Evolutionary conservation across 2,329 filamentous ascomycete genomes (phyloP), one percentile per base, ranked within the genome.

Genomic region (Calonectria montana): DNA sequence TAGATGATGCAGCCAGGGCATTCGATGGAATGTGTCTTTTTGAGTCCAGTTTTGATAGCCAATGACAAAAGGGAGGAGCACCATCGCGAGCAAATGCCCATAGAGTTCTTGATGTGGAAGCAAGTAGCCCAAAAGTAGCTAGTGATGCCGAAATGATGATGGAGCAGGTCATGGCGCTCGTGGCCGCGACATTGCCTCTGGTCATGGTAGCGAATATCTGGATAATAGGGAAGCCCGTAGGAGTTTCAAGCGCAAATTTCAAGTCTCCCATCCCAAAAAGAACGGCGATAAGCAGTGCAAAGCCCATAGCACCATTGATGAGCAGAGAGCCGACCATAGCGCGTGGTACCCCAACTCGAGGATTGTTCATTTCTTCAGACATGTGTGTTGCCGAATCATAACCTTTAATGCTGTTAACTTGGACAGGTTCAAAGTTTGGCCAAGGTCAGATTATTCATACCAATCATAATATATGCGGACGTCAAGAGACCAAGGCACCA

Each of bases 1-100:
- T 31, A 9, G 68, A 67, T 9, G 55, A 13, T 6, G 27, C 25
- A 8, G 48, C 39, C 8, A 69, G 25, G 8, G 64, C 31, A 13
- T 35, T 55, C 4, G 47, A 48, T 2, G 68, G 68, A 15, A 70
- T 70, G 12, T 67, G 68, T 10, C 63, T 53, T 15, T 39, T 25
- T 13, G 13, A 41, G 12, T 70, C 63, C 18, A 70, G 10, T 16
- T 15, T 48, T 18, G 53, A 59, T 23, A 70, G n/a, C 29, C 43
- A 50, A 18, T 3, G 18, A 18, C 62, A 67, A 18, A 67, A 70
- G 2, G 68, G 68, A 12, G 55, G 63, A 18, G 48, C 68, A 27
- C n/a, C n/a, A n/a, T 70, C 68, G 12, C 63, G 50, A 15, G 68
- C 68, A 43, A 67, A 67, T 4, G 68, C 63, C 68, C 64, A 67